A percentile compares a stretch with the other conserved stretches of the same genome.
These are phyloP conservation scores for Oryza glumipatula DNA, from an alignment of 176 grass and related monocot species.

Conservation along the genomic window DNA sequence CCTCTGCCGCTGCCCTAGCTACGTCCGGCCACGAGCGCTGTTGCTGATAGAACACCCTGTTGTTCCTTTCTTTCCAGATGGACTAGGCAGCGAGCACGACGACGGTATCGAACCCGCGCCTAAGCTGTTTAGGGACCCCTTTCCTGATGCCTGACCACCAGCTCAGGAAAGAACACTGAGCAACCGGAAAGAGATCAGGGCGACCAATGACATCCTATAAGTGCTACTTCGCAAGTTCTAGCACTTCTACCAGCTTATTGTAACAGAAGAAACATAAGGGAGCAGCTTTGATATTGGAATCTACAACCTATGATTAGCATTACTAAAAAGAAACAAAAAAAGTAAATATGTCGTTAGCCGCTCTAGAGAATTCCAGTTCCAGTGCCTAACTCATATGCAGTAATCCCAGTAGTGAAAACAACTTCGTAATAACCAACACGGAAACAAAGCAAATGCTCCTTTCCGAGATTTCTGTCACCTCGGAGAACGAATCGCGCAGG, in stretches of 20 bases:
- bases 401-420: not conserved
- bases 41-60: no score
- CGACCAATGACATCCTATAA: not conserved
- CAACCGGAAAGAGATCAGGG: no score
- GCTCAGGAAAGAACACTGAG: no score
- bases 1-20: no score
- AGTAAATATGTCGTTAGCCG: not conserved
- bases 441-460: slow-evolving; percentile 1
- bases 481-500: slow-evolving; percentile 63
- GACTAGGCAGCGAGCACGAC: no score
- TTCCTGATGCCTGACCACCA: no score
- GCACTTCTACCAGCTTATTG: not conserved
- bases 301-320: slow-evolving; percentile 12
- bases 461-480: slow-evolving; percentile 45
- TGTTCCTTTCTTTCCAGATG: no score
- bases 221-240: not conserved
- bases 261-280: not conserved
- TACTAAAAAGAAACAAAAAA: not conserved
- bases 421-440: not conserved
- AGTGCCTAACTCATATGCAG: not conserved
- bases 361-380: not conserved
- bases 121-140: no score
- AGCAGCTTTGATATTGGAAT: not conserved
- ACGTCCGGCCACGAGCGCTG: no score
- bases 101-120: no score